Percentiles rank a stretch among this genome's conserved stretches.
Evolutionary conservation across 768 basidiomycete genomes (phyloP).

Genomic region (Leucogyrophana mollusca): DNA sequence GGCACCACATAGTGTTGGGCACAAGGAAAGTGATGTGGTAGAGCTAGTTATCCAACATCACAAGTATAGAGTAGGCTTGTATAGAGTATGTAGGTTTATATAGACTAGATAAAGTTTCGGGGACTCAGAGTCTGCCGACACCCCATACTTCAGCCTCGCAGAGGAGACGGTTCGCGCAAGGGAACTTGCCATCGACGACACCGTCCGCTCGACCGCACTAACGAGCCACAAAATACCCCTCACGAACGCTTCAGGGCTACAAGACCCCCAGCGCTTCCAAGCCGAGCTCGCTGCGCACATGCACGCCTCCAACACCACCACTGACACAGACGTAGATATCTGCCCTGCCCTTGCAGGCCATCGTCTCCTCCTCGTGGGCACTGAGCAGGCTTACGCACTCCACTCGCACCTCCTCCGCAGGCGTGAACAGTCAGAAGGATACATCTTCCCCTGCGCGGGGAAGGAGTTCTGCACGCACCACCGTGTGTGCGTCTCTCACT

Average conservation of each 20-base stretch:
- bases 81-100: too few species aligned
- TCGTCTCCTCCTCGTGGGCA: slow-evolving; percentile 42
- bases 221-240: background rate
- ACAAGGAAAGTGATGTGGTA: too few species aligned
- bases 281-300: background rate
- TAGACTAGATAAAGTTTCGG: too few species aligned
- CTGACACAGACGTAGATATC: background rate
- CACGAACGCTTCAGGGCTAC: background rate
- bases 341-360: slow-evolving; percentile 15
- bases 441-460: slow-evolving; percentile 35
- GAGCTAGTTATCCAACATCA: too few species aligned
- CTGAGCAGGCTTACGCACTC: slow-evolving; percentile 43
- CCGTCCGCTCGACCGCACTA: background rate
- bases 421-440: slow-evolving; percentile 32
- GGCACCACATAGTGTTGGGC: too few species aligned
- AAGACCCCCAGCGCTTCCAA: background rate
- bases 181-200: background rate
- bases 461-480: slow-evolving; percentile 45
- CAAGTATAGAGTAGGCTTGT: too few species aligned
- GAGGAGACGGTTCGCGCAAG: background rate
- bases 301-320: background rate
- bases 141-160: slow-evolving; percentile 9
- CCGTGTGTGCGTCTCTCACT: slow-evolving; percentile 35
- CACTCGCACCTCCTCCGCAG: slow-evolving; percentile 42
- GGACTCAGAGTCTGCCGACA: too few species aligned